Conservation (phyloP, 2,329 filamentous ascomycete species). For the Metarhizium guizhouense region DNA sequence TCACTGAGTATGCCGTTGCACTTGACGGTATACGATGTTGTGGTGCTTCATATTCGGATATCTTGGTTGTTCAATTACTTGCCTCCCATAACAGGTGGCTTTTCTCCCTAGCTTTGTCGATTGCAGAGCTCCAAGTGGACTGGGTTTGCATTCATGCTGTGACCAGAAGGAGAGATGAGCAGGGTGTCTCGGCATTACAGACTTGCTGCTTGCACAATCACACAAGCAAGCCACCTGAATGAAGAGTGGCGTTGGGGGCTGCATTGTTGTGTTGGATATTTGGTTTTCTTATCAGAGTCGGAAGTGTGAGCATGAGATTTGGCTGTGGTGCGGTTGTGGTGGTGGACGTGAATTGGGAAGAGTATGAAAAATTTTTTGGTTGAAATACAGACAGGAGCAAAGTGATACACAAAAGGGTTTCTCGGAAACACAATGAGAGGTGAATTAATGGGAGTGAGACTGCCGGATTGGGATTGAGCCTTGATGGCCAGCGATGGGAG, state of each 20-base stretch:
- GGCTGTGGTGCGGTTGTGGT: background rate
- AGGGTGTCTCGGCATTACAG: background rate
- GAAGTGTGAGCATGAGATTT: background rate
- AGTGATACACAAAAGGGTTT: background rate
- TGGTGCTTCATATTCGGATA: background rate
- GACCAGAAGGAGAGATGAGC: background rate
- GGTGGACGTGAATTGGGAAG: background rate
- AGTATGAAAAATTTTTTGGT: background rate
- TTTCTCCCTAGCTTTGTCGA: background rate
- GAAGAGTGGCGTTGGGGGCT: conserved; percentile 3
- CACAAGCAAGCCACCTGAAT: background rate
- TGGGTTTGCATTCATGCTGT: background rate
- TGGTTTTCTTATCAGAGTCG: background rate
- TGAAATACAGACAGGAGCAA: background rate
- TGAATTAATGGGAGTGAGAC: background rate
- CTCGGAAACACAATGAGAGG: background rate
- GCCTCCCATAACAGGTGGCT: background rate
- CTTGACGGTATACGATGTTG: background rate
- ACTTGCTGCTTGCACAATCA: background rate
- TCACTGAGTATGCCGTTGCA: background rate
- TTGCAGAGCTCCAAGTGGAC: background rate
- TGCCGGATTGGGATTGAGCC: background rate
- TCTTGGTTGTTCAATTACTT: background rate
- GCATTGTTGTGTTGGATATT: conserved; percentile 1
- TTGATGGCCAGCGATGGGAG: no score